Evolutionary conservation across 805 yeast species (phyloP).

Genomic region (Diddensiella caesifluorescens): DNA sequence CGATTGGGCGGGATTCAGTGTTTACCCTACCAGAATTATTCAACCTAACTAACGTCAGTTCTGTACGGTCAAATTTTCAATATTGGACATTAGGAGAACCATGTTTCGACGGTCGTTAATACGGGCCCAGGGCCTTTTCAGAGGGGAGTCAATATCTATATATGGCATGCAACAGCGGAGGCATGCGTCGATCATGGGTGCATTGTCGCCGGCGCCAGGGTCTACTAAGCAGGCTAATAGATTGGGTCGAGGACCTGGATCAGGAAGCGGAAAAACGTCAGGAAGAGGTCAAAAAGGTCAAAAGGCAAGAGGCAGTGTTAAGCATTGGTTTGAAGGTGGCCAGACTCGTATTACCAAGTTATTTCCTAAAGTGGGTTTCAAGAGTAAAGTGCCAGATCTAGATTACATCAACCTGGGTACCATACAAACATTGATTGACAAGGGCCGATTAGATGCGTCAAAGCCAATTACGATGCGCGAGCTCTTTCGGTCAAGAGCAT

Average conservation of each 20-base stretch:
- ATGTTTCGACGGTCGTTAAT: too few species aligned
- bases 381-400: slow-evolving; percentile 31
- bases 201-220: slow-evolving; percentile 30
- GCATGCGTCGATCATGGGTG: slow-evolving; percentile 18
- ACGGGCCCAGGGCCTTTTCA: too few species aligned
- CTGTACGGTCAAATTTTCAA: too few species aligned
- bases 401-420: slow-evolving; percentile 58
- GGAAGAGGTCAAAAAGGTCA: slow-evolving; percentile 99
- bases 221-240: slow-evolving; percentile 42
- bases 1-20: too few species aligned
- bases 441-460: slow-evolving; percentile 53
- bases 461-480: slow-evolving; percentile 60
- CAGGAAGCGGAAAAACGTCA: slow-evolving; percentile 82
- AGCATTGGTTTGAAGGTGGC: slow-evolving; percentile 97
- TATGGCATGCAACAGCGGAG: background rate
- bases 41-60: too few species aligned
- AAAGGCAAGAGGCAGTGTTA: slow-evolving; percentile 87
- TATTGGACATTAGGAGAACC: too few species aligned
- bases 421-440: slow-evolving; percentile 64
- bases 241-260: slow-evolving; percentile 94
- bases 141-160: too few species aligned
- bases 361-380: slow-evolving; percentile 82
- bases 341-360: slow-evolving; percentile 86
- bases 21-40: too few species aligned
- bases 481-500: slow-evolving; percentile 68